Base-by-base conservation (phyloP, 192 early-diverging fungal genomes). In the Gonapodya sp. region DNA sequence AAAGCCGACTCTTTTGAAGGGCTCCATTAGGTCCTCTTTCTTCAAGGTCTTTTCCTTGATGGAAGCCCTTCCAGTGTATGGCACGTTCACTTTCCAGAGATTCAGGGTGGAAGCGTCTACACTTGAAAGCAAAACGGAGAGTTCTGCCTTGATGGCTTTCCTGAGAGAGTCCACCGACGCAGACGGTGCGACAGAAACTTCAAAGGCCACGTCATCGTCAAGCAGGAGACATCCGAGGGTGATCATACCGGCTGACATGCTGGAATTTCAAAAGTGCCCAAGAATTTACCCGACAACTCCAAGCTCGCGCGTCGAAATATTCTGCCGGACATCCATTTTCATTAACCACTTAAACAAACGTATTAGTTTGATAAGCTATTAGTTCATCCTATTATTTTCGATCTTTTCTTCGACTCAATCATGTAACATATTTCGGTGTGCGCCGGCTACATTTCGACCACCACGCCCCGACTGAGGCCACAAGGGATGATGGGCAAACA, bases 301-400 rank as follows among this genome's bases (percentile, higher is more conserved):
- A 64, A 64, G 46, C 8, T 24, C 46, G 24, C 24, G 46, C 46
- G 46, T 64, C 24, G 46, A 64, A 64, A 64, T 64, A 64, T 64
- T 64, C 46, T 64, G 46, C 46, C 46, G 46, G 24, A 64, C 46
- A 64, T 64, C 46, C 46, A 64, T 64, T 64, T 8, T 64, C 46
- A 64, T 64, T 64, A 64, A 64, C 46, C 46, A 64, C 46, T 16
- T 64, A 64, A 64, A 64, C 46, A 64, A 64, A 64, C 8, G 46
- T 64, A 64, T 64, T n/a, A n/a, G n/a, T 64, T 64, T 64, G 46
- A 64, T 64, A 64, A 64, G 46, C 46, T 64, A 64, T 64, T 64
- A 64, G 46, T 64, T 64, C 46, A 64, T 64, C 46, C 46, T 64
- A 64, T 64, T 64, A 64, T 64, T 64, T 64, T 24, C 46, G 46